Base-by-base conservation (phyloP, 345 rosid species). In the Erysimum cheiranthoides region DNA sequence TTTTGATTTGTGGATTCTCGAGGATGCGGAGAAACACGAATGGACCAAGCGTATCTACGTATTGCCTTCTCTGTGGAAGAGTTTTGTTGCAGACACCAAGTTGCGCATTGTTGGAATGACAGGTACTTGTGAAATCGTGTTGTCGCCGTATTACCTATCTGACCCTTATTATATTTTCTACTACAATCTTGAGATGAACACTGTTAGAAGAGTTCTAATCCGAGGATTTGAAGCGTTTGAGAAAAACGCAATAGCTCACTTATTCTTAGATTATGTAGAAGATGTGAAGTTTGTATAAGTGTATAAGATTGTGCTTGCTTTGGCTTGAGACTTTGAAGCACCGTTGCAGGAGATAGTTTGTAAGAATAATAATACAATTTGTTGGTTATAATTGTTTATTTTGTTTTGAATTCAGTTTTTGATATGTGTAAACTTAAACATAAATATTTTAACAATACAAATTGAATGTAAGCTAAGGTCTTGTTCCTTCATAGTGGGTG, bases 71-170 rank as follows among this genome's bases (percentile, higher is more conserved):
- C 3, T 4, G 14, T 45, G 66, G 50, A 40, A 10, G 13, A 14
- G n/a, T 1, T 5, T n/a, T 2, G 3, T 31, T 4, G 10, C 10
- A n/a, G 7, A 16, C 13, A n/a, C n/a, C 13, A 38, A 58, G 8
- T 2, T 58, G 25, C 6, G 42, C 8, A 4, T 30, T 65, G n/a
- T 30, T 65, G 69, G 69, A 46, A 46, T 65, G 69, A 65, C 17
- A 10, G 4, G 69, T 46, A 31, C 6, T 3, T 9, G 56, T 46
- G 31, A 65, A 6, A 17, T 65, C 32, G 42, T 65, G 42, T 65
- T 65, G 14, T 17, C 42, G 12, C 14, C 68, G 2, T 27, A 14
- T 47, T 10, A 3, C 1, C 1, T 13, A 30, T 28, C 8, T 1
- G 27, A 31, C 39, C 68, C 14, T 63, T 63, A 28, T 12, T 30